These are phyloP conservation scores for Kwoniella pini DNA, from an alignment of 768 basidiomycete genomes.

Conservation along the genomic window DNA sequence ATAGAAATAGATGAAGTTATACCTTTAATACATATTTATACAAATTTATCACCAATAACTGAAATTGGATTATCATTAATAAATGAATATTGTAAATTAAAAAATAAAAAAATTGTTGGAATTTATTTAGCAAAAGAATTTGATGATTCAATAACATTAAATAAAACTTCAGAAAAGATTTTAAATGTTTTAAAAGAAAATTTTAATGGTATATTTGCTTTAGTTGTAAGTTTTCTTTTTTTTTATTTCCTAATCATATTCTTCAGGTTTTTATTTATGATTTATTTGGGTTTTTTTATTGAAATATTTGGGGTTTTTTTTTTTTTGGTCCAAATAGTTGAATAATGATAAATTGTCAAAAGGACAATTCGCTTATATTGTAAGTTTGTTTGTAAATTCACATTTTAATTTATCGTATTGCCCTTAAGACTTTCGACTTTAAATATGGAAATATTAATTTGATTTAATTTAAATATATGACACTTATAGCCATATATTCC, in stretches of 20 bases:
- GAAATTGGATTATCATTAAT: slow-evolving; percentile 32
- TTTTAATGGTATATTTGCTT: slow-evolving; percentile 20
- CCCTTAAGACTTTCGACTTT: too few species aligned
- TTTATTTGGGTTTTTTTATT: too few species aligned
- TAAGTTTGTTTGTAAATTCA: slow-evolving; percentile 4
- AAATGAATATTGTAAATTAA: slow-evolving; percentile 19
- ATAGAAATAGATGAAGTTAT: slow-evolving; percentile 18
- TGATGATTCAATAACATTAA: not conserved
- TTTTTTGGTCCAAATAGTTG: slow-evolving; percentile 1
- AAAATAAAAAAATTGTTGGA: slow-evolving; percentile 30
- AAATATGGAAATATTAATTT: too few species aligned
- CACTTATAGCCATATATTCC: slow-evolving; percentile 12
- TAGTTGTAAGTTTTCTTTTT: slow-evolving; percentile 25
- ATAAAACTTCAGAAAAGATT: slow-evolving; percentile 14
- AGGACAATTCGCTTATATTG: slow-evolving; percentile 25
- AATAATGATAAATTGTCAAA: slow-evolving; percentile 19
- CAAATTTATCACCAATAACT: slow-evolving; percentile 30
- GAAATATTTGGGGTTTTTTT: too few species aligned
- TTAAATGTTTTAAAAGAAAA: slow-evolving; percentile 18
- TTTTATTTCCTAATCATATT: not conserved
- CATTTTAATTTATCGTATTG: too few species aligned
- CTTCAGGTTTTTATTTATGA: too few species aligned
- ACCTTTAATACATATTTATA: slow-evolving; percentile 34
- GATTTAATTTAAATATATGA: not conserved
- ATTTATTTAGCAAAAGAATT: slow-evolving; percentile 25